Percentiles rank a stretch among this genome's conserved stretches.
Conservation (phyloP, 2,329 filamentous ascomycete species). For the Bipolaris oryzae region DNA sequence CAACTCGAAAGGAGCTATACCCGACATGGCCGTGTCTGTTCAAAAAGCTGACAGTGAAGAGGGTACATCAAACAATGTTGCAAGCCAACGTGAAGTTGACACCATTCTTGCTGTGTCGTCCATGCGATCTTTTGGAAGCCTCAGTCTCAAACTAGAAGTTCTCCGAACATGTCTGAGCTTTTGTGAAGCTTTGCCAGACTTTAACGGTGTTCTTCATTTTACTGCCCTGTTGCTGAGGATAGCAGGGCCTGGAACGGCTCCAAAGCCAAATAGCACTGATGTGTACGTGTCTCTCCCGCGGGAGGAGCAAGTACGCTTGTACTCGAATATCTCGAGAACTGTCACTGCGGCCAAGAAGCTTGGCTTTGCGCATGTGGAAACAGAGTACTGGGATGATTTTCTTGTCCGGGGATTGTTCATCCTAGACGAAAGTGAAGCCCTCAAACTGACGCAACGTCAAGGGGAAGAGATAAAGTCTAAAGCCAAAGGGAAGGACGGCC, state of each 20-base stretch:
- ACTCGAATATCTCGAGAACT: conserved; percentile 84
- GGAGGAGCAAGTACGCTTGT: conserved; percentile 85
- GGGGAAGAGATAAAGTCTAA: conserved; percentile 41
- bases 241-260: conserved; percentile 79
- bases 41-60: conserved; percentile 12
- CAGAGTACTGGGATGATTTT: conserved; percentile 98
- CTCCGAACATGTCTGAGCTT: conserved; percentile 90
- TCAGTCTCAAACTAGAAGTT: conserved; percentile 82
- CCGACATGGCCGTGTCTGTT: conserved; percentile 14
- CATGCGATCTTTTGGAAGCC: conserved; percentile 71
- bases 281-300: conserved; percentile 71
- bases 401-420: conserved; percentile 79
- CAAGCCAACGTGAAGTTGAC: conserved; percentile 51
- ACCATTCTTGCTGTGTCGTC: conserved; percentile 64
- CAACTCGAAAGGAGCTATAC: conserved; percentile 31
- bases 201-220: conserved; percentile 85
- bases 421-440: conserved; percentile 48
- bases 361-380: conserved; percentile 71
- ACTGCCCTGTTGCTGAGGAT: conserved; percentile 83
- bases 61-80: conserved; percentile 14
- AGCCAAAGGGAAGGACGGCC: conserved; percentile 61
- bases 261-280: conserved; percentile 69
- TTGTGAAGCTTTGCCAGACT: conserved; percentile 91
- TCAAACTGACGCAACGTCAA: conserved; percentile 42
- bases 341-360: conserved; percentile 76